Conservation (phyloP, 208 protist genomes). For the Blechomonas ayalai region DNA sequence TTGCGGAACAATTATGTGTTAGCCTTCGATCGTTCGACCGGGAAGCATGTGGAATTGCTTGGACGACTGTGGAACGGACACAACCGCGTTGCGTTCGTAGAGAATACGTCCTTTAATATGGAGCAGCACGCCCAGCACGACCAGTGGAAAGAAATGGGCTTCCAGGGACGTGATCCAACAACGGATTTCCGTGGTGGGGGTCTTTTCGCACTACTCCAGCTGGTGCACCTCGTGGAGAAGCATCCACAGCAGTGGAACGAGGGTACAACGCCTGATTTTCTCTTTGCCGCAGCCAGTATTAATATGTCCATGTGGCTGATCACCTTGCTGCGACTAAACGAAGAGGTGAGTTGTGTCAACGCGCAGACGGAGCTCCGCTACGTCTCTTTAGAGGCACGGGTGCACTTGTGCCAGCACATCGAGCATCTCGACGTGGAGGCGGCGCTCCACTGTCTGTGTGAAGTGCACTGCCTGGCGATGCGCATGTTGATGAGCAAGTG, state of each 20-base stretch:
- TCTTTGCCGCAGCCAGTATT: constrained; percentile 53
- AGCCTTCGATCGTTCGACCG: constrained; percentile 10
- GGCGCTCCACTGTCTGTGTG: constrained; percentile 22
- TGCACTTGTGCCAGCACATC: constrained; percentile 33
- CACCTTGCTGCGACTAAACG: constrained; percentile 34
- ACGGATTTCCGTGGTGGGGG: constrained; percentile 88
- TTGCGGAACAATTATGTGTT: constrained; percentile 10
- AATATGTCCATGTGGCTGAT: constrained; percentile 74
- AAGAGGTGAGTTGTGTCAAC: constrained; percentile 18
- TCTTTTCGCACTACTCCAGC: constrained; percentile 55
- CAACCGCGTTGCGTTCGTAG: constrained; percentile 17
- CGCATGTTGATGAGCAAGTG: constrained; percentile 33
- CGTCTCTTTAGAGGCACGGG: constrained; percentile 9
- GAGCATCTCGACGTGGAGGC: constrained; percentile 17
- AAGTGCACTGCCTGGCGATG: constrained; percentile 61
- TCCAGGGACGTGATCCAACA: constrained; percentile 70
- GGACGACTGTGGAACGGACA: constrained; percentile 40
- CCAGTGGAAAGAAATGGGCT: constrained; percentile 81
- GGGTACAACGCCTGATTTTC: constrained; percentile 28
- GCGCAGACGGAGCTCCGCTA: constrained; percentile 19
- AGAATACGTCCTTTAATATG: neutral
- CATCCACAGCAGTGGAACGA: constrained; percentile 40
- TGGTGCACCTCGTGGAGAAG: constrained; percentile 63
- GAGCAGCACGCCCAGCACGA: constrained; percentile 14
- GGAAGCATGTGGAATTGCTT: constrained; percentile 30